Percentiles rank a stretch among this genome's conserved stretches.
Evolutionary conservation across 805 yeast species (phyloP).

Genomic region (Clavispora phyllophila): DNA sequence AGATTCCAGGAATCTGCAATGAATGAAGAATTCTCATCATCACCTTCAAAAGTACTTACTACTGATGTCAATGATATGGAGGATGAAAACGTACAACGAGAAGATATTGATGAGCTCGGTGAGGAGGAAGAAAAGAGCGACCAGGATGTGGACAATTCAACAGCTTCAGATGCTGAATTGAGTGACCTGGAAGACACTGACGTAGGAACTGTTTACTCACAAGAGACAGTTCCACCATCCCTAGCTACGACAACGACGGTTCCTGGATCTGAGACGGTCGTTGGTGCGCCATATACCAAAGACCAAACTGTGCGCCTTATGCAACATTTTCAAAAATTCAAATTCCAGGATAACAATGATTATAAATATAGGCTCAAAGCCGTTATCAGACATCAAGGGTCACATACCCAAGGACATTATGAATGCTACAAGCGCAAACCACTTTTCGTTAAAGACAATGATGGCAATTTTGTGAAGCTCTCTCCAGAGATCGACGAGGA

Average conservation of each 20-base stretch:
- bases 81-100: conserved; percentile 31
- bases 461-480: conserved; percentile 36
- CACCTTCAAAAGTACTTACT: conserved; percentile 15
- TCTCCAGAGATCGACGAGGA: conserved; percentile 36
- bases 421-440: conserved; percentile 84
- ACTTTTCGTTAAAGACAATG: conserved; percentile 42
- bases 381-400: conserved; percentile 79
- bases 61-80: conserved; percentile 25
- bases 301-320: conserved; percentile 34
- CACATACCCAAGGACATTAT: conserved; percentile 85
- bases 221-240: conserved; percentile 5
- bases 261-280: conserved; percentile 19
- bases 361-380: conserved; percentile 60
- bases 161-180: conserved; percentile 4
- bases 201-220: conserved; percentile 7
- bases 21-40: background rate
- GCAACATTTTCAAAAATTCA: conserved; percentile 32
- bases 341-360: conserved; percentile 37
- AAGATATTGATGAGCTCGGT: conserved; percentile 26
- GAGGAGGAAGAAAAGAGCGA: conserved; percentile 20
- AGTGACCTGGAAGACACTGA: conserved; percentile 7
- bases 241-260: conserved; percentile 1
- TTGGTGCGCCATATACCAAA: conserved; percentile 33
- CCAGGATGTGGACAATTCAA: conserved; percentile 2
- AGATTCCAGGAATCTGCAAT: conserved; percentile 23